phyloP scores from a whole-genome alignment of 75 land plant species.

The Pseudotsuga menziesii region DNA sequence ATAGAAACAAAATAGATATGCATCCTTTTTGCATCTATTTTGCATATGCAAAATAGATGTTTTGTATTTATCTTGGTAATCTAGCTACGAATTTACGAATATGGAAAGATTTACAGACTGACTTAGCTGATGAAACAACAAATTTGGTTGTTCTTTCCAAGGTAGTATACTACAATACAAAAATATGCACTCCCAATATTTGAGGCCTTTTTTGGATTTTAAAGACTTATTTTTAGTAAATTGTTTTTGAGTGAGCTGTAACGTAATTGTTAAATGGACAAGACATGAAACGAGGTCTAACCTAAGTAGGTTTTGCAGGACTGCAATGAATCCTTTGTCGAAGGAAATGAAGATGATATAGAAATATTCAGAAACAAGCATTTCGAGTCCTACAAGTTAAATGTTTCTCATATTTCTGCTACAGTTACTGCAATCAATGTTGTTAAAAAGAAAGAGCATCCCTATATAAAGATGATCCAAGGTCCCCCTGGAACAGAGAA shows the following conservation, averaged over 20 bases:
- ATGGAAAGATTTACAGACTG: slow-evolving; percentile 39
- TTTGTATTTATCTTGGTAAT: slow-evolving; percentile 34
- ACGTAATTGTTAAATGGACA: background rate
- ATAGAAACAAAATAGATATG: background rate
- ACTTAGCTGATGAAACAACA: slow-evolving; percentile 8
- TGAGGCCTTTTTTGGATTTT: background rate
- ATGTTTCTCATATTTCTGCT: slow-evolving; percentile 51
- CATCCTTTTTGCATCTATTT: too few species aligned
- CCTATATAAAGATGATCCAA: slow-evolving; percentile 60
- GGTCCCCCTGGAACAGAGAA: slow-evolving; percentile 86
- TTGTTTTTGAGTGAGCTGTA: background rate
- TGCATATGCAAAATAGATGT: slow-evolving; percentile 5
- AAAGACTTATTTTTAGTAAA: background rate
- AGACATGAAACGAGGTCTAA: background rate
- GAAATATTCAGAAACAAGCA: background rate
- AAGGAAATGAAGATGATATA: slow-evolving; percentile 6
- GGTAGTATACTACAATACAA: slow-evolving; percentile 8
- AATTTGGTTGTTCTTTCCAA: slow-evolving; percentile 19
- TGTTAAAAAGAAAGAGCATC: background rate
- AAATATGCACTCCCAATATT: slow-evolving; percentile 14
- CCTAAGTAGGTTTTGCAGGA: background rate
- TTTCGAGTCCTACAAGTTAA: slow-evolving; percentile 17
- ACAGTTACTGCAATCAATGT: background rate
- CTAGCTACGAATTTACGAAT: slow-evolving; percentile 38
- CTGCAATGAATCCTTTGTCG: background rate